Evolutionary conservation across 208 protist genomes (phyloP), one percentile per base, ranked within the genome.

Genomic region (Phytomonas francai): DNA sequence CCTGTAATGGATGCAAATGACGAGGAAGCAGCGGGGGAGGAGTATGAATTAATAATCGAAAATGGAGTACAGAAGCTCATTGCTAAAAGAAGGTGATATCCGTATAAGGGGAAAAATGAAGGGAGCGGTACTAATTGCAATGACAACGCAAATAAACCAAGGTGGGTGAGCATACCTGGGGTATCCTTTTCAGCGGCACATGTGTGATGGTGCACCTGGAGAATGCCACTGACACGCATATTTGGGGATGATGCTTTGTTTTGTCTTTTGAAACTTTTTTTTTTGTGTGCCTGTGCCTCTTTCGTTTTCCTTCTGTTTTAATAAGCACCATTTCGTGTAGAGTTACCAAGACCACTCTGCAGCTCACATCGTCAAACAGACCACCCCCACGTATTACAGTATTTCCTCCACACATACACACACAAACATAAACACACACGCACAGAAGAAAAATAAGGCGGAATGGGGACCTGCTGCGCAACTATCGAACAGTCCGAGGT

Each of bases 1-100:
- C 54, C 16, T 33, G 34, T 22, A 27, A 74, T 65, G 42, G 74
- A 72, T 31, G 76, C 71, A 11, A 75, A 79, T 11, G 80, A 74
- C 28, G 83, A 89, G 33, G 84, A 89, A 5, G 80, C 79, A 28
- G 84, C 82, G 16, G 78, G 74, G 12, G 77, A 80, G 25, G 75
- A 79, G 66, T 82, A 88, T 59, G 81, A 89, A 71, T 71, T 89
- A 77, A 80, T 91, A 22, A 86, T 88, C 76, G 84, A 88, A 74
- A 88, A 93, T 63, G 87, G 87, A 63, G 76, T 88, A 39, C 71
- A 80, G 30, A 77, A 67, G 36, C 70, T 81, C 14, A 69, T 88
- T 45, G 71, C 76, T 5, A 76, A 63, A 56, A 16, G 27, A 3
- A 27, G 27, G 11, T 72, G n/a, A 71, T 8, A 45, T 9, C 9